These are phyloP conservation scores for Penicillium pulvis DNA, from an alignment of 495 filamentous ascomycete genomes.

Conservation along the genomic window DNA sequence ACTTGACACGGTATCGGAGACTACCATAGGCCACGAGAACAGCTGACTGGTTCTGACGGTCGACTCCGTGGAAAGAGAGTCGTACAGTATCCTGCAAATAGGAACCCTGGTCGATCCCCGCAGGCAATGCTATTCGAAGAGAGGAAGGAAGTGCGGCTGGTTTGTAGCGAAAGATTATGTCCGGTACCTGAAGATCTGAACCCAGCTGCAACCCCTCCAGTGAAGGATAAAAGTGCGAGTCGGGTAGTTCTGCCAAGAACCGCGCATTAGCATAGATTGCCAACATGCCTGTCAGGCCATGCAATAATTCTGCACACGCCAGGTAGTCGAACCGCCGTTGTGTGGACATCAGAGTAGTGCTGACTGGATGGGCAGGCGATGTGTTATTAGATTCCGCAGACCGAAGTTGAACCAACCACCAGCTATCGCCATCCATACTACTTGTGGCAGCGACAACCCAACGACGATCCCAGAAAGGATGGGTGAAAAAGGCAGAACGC, in stretches of 20 bases:
- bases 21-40: slow-evolving; percentile 46
- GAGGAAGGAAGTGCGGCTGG: slow-evolving; percentile 31
- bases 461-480: slow-evolving; percentile 59
- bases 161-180: slow-evolving; percentile 40
- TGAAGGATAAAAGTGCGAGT: slow-evolving; percentile 35
- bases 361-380: slow-evolving; percentile 32
- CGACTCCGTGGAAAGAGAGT: slow-evolving; percentile 46
- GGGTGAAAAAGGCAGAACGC: slow-evolving; percentile 64
- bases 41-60: slow-evolving; percentile 32
- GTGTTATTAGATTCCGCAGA: slow-evolving; percentile 16
- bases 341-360: slow-evolving; percentile 25
- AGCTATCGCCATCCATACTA: slow-evolving; percentile 72
- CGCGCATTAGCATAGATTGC: slow-evolving; percentile 46
- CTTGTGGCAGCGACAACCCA: slow-evolving; percentile 72
- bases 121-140: slow-evolving; percentile 35
- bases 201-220: slow-evolving; percentile 38
- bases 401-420: slow-evolving; percentile 69
- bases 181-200: slow-evolving; percentile 35
- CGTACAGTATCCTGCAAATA: slow-evolving; percentile 40
- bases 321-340: slow-evolving; percentile 27
- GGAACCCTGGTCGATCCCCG: slow-evolving; percentile 29
- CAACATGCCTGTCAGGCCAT: slow-evolving; percentile 43
- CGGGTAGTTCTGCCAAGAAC: slow-evolving; percentile 37
- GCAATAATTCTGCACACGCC: slow-evolving; percentile 39
- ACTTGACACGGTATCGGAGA: slow-evolving; percentile 28